phyloP scores from a whole-genome alignment of 2,329 filamentous ascomycete genomes.

The Aureobasidium sp. region DNA sequence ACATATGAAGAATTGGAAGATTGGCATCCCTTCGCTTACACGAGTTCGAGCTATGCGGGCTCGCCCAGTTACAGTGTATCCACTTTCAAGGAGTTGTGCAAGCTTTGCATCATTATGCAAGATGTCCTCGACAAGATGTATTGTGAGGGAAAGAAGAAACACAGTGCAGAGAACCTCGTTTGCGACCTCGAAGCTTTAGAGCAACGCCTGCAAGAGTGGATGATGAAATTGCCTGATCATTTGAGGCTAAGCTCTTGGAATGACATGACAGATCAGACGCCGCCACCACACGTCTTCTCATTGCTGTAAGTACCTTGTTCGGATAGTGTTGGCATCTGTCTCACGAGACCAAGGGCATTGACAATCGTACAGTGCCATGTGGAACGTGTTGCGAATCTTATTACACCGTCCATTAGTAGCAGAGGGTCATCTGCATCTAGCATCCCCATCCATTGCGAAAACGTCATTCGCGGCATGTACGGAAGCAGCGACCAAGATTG shows the following conservation, averaged over 20 bases:
- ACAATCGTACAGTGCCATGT: conserved; percentile 34
- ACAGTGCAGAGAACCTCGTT: not conserved
- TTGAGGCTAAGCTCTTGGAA: not conserved
- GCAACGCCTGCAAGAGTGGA: not conserved
- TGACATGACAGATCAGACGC: not conserved
- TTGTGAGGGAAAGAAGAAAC: conserved; percentile 26
- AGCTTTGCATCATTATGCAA: conserved; percentile 44
- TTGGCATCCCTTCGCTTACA: conserved; percentile 42
- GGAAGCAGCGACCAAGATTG: conserved; percentile 41
- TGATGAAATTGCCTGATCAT: not conserved
- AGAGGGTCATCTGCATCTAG: conserved; percentile 35
- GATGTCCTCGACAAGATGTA: conserved; percentile 30
- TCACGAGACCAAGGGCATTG: too few species aligned
- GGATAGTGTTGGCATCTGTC: conserved; percentile 20
- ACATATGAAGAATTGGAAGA: conserved; percentile 48
- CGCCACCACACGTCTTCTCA: conserved; percentile 6
- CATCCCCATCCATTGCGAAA: not conserved
- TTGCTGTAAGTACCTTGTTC: not conserved
- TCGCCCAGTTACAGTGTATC: conserved; percentile 39
- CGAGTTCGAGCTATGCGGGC: conserved; percentile 27
- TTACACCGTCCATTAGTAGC: conserved; percentile 49
- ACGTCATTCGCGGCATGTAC: conserved; percentile 37
- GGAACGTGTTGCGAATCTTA: conserved; percentile 47
- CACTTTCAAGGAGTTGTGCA: conserved; percentile 37
- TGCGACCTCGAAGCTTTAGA: not conserved